Percentiles rank a stretch among this genome's conserved stretches.
These are phyloP conservation scores for Talaromyces adpressus DNA, from an alignment of 495 filamentous ascomycete species.

Conservation along the genomic window DNA sequence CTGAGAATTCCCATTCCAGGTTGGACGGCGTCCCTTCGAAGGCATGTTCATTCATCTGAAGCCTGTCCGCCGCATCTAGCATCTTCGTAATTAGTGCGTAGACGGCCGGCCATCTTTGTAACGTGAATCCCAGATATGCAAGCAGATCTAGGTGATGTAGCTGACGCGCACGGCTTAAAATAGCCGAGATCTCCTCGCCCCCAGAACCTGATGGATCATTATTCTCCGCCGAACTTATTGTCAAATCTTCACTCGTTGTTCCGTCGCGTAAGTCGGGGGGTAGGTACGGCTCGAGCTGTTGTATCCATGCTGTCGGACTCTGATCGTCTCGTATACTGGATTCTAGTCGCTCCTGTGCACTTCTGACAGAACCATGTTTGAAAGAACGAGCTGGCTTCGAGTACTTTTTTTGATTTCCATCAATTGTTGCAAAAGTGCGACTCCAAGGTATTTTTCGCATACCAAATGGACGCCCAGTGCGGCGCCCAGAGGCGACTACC, in stretches of 20 bases:
- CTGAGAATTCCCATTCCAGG: constrained; percentile 17
- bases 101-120: constrained; percentile 38
- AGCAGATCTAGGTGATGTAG: constrained; percentile 26
- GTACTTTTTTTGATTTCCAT: not conserved
- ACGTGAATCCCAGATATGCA: constrained; percentile 33
- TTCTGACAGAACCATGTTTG: not conserved
- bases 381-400: not conserved
- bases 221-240: constrained; percentile 7
- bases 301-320: constrained; percentile 31
- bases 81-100: constrained; percentile 30
- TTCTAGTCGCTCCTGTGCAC: constrained; percentile 6
- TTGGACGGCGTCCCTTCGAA: constrained; percentile 13
- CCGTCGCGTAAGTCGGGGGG: constrained; percentile 24
- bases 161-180: constrained; percentile 8
- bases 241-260: constrained; percentile 6
- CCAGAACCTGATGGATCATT: constrained; percentile 13
- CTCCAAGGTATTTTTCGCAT: not conserved
- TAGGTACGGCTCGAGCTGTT: constrained; percentile 36
- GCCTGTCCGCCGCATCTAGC: constrained; percentile 26
- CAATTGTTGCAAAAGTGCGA: not conserved
- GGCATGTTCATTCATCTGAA: constrained; percentile 10
- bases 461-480: not conserved
- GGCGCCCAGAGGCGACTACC: not conserved
- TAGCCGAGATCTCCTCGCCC: constrained; percentile 16
- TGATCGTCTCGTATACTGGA: constrained; percentile 10